phyloP scores from a whole-genome alignment of 345 rosid genomes.

The Noccaea caerulescens region DNA sequence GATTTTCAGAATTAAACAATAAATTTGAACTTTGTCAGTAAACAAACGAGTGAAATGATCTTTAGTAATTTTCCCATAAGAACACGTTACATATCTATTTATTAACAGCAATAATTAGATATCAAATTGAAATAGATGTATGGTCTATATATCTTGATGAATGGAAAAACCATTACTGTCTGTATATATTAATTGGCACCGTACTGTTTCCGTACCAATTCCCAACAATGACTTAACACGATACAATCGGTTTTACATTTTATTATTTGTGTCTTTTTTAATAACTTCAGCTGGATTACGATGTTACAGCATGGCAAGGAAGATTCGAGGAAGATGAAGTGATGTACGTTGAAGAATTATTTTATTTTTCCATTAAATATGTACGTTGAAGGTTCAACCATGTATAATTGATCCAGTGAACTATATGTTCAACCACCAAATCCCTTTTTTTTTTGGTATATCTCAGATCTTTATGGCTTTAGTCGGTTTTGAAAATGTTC shows the following conservation, averaged over 20 bases:
- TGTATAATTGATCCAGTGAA: constrained; percentile 37
- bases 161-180: constrained; percentile 1
- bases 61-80: background rate
- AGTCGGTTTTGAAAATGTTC: constrained; percentile 35
- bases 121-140: too few species aligned
- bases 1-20: background rate
- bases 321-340: constrained; percentile 32
- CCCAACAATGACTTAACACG: constrained; percentile 20
- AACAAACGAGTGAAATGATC: background rate
- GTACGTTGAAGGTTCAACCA: constrained; percentile 35
- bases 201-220: constrained; percentile 35
- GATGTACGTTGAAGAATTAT: background rate
- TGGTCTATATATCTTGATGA: constrained; percentile 15
- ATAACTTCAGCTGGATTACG: background rate
- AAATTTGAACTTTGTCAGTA: constrained; percentile 6
- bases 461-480: constrained; percentile 25
- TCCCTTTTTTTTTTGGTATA: constrained; percentile 10
- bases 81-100: background rate
- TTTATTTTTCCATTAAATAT: constrained; percentile 9
- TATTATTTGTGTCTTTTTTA: constrained; percentile 9
- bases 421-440: constrained; percentile 32
- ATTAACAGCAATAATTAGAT: too few species aligned
- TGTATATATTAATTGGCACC: constrained; percentile 9
- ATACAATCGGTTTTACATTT: constrained; percentile 4
- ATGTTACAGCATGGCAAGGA: constrained; percentile 31